These are phyloP conservation scores for Termitomyces sp. DNA, from an alignment of 768 basidiomycete genomes.

Conservation along the genomic window DNA sequence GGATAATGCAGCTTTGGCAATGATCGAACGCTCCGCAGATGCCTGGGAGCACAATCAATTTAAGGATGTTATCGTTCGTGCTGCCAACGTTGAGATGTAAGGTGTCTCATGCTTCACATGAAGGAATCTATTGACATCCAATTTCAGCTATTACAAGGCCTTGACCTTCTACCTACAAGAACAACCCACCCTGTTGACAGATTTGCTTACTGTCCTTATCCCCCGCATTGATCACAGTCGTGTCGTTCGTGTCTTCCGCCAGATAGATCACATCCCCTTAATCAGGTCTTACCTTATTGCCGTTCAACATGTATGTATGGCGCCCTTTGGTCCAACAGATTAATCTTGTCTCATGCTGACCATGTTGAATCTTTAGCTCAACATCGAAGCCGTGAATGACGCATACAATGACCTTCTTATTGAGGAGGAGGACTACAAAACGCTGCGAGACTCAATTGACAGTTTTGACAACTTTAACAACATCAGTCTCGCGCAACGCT, in stretches of 20 bases:
- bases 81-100: slow-evolving; percentile 96
- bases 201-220: slow-evolving; percentile 88
- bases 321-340: neutral
- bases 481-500: slow-evolving; percentile 74
- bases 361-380: slow-evolving; percentile 50
- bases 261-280: slow-evolving; percentile 93
- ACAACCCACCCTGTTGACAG: slow-evolving; percentile 90
- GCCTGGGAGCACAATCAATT: slow-evolving; percentile 99
- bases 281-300: slow-evolving; percentile 96
- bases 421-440: slow-evolving; percentile 99
- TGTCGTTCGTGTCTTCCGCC: slow-evolving; percentile 93
- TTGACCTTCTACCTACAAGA: slow-evolving; percentile 92
- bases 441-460: slow-evolving; percentile 94
- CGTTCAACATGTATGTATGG: slow-evolving; percentile 79
- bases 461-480: slow-evolving; percentile 99
- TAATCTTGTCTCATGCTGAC: neutral
- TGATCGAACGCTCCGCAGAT: slow-evolving; percentile 98
- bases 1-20: slow-evolving; percentile 97
- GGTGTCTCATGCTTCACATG: slow-evolving; percentile 16
- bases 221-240: slow-evolving; percentile 93
- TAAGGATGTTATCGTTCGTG: slow-evolving; percentile 96
- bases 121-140: slow-evolving; percentile 6
- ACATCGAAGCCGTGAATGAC: slow-evolving; percentile 96
- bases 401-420: slow-evolving; percentile 98
- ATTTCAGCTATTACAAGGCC: slow-evolving; percentile 84